Conservation (phyloP, 352 stramenopile genomes). For the Phytophthora hybrid region DNA sequence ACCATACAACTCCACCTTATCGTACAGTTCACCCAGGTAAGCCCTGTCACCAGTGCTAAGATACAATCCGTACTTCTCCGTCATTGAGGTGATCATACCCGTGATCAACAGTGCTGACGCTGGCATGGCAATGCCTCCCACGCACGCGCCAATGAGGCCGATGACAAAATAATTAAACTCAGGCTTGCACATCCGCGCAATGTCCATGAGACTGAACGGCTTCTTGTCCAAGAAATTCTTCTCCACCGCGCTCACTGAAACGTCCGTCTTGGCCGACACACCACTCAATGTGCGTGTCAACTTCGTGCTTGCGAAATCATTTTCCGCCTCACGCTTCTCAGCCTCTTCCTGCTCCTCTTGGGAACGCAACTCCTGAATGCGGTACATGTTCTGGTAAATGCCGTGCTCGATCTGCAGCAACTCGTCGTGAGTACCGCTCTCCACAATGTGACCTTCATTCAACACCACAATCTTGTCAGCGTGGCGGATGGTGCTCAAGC, state of each 20-base stretch:
- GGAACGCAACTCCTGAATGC: conserved; percentile 48
- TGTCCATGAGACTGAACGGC: conserved; percentile 3
- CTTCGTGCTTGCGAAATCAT: neutral
- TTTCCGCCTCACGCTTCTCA: neutral
- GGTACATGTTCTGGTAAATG: conserved; percentile 85
- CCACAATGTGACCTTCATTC: conserved; percentile 40
- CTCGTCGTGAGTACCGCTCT: conserved; percentile 46
- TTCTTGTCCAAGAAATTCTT: conserved; percentile 23
- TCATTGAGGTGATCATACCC: conserved; percentile 51
- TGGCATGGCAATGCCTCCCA: conserved; percentile 45
- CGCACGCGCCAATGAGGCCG: conserved; percentile 13
- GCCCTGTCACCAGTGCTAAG: conserved; percentile 24
- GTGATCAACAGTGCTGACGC: conserved; percentile 46
- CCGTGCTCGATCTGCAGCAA: conserved; percentile 63
- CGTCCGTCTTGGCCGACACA: conserved; percentile 15
- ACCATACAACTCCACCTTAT: conserved; percentile 32
- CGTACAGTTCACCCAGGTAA: conserved; percentile 43
- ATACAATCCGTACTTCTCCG: conserved; percentile 49
- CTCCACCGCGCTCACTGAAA: conserved; percentile 22
- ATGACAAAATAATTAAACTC: conserved; percentile 20
- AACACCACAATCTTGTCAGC: conserved; percentile 28
- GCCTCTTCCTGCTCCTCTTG: conserved; percentile 9
- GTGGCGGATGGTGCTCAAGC: conserved; percentile 53
- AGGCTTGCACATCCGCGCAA: neutral
- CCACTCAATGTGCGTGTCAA: conserved; percentile 19